These are phyloP conservation scores for Fusarium nygamai DNA, from an alignment of 2,329 filamentous ascomycete genomes.

Conservation along the genomic window DNA sequence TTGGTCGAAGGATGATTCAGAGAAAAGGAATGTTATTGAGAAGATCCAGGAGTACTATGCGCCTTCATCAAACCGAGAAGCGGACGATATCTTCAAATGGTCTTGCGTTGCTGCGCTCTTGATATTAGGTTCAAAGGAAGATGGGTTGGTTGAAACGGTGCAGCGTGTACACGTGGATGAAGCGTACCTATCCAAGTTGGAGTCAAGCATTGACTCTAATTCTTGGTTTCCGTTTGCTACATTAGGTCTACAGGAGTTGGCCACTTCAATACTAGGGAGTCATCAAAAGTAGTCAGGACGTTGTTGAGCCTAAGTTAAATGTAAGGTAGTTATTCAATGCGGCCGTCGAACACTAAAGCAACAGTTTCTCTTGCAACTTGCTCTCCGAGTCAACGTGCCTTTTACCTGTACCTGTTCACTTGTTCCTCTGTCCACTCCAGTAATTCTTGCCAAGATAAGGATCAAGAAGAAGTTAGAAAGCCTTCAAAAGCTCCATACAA, in stretches of 20 bases:
- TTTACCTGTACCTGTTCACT: neutral
- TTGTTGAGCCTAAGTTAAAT: neutral
- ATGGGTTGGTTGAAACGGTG: neutral
- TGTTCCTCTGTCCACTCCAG: neutral
- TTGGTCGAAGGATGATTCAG: fast-evolving
- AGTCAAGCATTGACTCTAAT: neutral
- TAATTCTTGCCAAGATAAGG: neutral
- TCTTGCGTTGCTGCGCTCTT: neutral
- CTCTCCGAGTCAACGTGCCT: fast-evolving
- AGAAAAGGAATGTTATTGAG: fast-evolving
- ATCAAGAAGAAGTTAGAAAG: neutral
- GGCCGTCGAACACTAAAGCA: neutral
- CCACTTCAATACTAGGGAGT: neutral
- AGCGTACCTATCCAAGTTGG: neutral
- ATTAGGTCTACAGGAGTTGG: neutral
- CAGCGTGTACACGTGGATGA: neutral
- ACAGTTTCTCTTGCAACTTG: neutral
- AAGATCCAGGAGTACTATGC: neutral
- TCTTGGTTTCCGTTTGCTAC: neutral
- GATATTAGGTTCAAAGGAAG: neutral
- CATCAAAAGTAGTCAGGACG: neutral
- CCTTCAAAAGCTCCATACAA: no score
- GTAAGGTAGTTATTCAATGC: neutral
- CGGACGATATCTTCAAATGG: neutral
- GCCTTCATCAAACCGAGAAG: neutral